Evolutionary conservation across 352 stramenopile genomes (phyloP).

Genomic region (Pilasporangium apinafurcum): DNA sequence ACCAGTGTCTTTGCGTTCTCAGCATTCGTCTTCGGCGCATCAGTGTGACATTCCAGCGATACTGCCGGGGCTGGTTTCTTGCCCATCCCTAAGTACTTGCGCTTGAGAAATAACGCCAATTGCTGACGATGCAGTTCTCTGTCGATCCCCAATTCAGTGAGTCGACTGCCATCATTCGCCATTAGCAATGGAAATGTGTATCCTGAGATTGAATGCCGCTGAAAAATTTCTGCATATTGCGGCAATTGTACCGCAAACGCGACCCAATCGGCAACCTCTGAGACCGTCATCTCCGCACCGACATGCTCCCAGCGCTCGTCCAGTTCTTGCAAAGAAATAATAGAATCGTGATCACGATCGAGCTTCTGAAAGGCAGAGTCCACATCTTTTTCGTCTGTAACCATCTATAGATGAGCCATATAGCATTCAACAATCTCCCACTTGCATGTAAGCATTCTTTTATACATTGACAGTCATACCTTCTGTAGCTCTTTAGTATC

Average conservation of each 20-base stretch:
- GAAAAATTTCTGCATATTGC: constrained; percentile 77
- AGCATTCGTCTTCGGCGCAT: constrained; percentile 4
- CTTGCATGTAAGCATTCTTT: not conserved
- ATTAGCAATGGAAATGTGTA: constrained; percentile 86
- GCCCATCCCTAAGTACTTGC: constrained; percentile 78
- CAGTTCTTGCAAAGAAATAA: constrained; percentile 79
- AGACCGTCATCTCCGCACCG: constrained; percentile 82
- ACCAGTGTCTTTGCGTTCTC: constrained; percentile 30
- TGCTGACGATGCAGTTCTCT: constrained; percentile 73
- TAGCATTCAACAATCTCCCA: not conserved
- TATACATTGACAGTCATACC: constrained; percentile 11
- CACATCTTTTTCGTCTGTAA: constrained; percentile 57
- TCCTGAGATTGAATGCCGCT: constrained; percentile 71
- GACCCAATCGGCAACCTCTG: constrained; percentile 79
- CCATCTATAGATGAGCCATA: constrained; percentile 33
- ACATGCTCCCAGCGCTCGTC: constrained; percentile 76
- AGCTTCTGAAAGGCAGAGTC: constrained; percentile 66
- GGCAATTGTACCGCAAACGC: constrained; percentile 72
- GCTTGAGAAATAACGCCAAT: constrained; percentile 75
- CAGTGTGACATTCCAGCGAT: constrained; percentile 27
- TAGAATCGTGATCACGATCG: constrained; percentile 67
- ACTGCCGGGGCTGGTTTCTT: constrained; percentile 41
- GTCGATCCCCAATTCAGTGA: constrained; percentile 68
- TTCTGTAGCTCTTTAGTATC: constrained; percentile 67
- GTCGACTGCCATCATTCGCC: constrained; percentile 64